These are phyloP conservation scores for Starmerella stigmatis DNA, from an alignment of 805 yeast species.

Conservation along the genomic window DNA sequence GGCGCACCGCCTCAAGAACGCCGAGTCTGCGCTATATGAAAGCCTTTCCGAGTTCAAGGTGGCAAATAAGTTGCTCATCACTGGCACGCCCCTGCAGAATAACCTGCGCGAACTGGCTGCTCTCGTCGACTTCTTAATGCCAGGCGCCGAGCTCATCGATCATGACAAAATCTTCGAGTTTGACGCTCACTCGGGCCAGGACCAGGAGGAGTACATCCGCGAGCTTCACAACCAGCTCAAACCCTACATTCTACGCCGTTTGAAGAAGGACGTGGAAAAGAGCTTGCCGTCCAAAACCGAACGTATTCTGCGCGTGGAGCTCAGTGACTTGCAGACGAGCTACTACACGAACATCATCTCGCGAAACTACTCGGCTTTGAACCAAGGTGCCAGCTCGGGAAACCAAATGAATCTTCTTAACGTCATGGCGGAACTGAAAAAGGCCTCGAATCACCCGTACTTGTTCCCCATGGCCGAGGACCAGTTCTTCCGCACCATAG, in stretches of 20 bases:
- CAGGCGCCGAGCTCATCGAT: slow-evolving; percentile 80
- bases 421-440: slow-evolving; percentile 89
- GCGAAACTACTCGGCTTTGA: slow-evolving; percentile 81
- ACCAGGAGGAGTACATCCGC: slow-evolving; percentile 81
- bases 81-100: slow-evolving; percentile 97
- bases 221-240: slow-evolving; percentile 74
- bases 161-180: slow-evolving; percentile 81
- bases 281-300: slow-evolving; percentile 93
- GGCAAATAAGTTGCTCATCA: slow-evolving; percentile 73
- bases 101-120: slow-evolving; percentile 94
- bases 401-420: slow-evolving; percentile 78
- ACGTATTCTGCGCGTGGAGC: slow-evolving; percentile 85
- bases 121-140: slow-evolving; percentile 87
- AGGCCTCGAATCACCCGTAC: slow-evolving; percentile 96
- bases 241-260: slow-evolving; percentile 84
- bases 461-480: slow-evolving; percentile 88
- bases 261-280: slow-evolving; percentile 95
- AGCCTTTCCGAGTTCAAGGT: slow-evolving; percentile 73
- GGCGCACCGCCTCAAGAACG: slow-evolving; percentile 91
- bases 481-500: slow-evolving; percentile 42
- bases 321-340: slow-evolving; percentile 89
- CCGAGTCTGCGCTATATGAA: slow-evolving; percentile 87
- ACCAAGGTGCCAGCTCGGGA: slow-evolving; percentile 65
- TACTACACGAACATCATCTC: slow-evolving; percentile 90
- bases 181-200: slow-evolving; percentile 39